Conservation (phyloP, 2,329 filamentous ascomycete genomes). For the Botrytis aclada region DNA sequence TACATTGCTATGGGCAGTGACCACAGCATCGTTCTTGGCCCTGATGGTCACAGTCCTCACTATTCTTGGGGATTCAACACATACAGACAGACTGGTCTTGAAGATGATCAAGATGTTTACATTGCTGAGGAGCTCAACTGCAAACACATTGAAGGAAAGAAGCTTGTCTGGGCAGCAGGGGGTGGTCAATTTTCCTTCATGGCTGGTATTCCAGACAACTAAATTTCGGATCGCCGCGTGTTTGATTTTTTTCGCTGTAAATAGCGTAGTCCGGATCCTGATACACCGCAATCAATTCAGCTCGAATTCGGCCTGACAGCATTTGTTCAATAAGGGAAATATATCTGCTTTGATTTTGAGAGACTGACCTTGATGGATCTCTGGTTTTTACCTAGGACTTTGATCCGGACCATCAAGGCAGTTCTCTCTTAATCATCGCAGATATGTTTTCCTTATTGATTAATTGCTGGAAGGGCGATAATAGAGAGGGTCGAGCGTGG, state of each 20-base stretch:
- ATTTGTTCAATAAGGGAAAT: background rate
- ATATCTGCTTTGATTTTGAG: background rate
- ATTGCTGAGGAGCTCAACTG: slow-evolving; percentile 79
- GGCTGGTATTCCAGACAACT: slow-evolving; percentile 39
- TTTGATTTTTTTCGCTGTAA: slow-evolving; percentile 1
- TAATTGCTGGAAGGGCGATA: background rate
- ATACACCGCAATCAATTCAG: background rate
- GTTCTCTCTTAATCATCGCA: background rate
- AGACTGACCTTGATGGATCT: slow-evolving; percentile 13
- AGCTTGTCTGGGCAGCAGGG: slow-evolving; percentile 70
- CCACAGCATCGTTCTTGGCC: slow-evolving; percentile 67
- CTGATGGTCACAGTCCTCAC: slow-evolving; percentile 57
- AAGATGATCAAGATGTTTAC: slow-evolving; percentile 72
- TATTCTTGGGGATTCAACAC: slow-evolving; percentile 78
- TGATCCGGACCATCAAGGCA: slow-evolving; percentile 16
- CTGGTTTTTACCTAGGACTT: slow-evolving; percentile 15
- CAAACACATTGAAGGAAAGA: slow-evolving; percentile 71
- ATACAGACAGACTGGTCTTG: slow-evolving; percentile 76
- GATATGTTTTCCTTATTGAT: background rate
- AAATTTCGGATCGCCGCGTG: background rate
- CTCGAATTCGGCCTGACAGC: slow-evolving; percentile 8
- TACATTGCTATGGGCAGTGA: slow-evolving; percentile 64
- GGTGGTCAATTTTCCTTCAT: slow-evolving; percentile 78
- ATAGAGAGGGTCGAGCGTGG: background rate
- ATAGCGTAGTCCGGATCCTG: background rate